Percentiles rank a stretch among this genome's conserved stretches.
Conservation (phyloP, 1,284 basidiomycete genomes). For the Boletellus deceptivus region DNA sequence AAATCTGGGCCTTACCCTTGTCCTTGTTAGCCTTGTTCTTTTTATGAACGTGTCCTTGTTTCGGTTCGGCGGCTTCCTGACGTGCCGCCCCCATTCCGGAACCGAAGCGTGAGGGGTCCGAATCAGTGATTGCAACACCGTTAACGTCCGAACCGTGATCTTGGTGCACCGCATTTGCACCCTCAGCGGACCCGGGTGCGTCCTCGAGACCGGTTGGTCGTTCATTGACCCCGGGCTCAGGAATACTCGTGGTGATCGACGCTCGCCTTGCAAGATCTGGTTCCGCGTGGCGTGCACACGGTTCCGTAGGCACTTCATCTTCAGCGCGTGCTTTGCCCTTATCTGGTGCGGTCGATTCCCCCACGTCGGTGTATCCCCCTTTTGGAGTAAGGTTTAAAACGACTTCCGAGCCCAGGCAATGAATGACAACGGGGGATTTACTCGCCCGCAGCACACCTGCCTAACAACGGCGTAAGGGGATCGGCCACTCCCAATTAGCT, state of each 20-base stretch:
- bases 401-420: slow-evolving; percentile 28
- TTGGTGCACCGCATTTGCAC: slow-evolving; percentile 8
- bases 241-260: not conserved
- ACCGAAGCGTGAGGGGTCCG: not conserved
- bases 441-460: slow-evolving; percentile 25
- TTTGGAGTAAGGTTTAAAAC: slow-evolving; percentile 23
- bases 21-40: slow-evolving; percentile 15
- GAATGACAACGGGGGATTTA: slow-evolving; percentile 17
- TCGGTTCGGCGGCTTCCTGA: slow-evolving; percentile 9
- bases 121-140: not conserved
- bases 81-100: not conserved
- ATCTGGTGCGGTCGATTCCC: not conserved
- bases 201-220: slow-evolving; percentile 2
- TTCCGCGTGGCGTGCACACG: not conserved
- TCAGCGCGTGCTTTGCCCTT: slow-evolving; percentile 13
- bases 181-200: not conserved
- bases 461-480: slow-evolving; percentile 14
- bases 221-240: not conserved
- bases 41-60: slow-evolving; percentile 6
- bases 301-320: not conserved
- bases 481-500: not conserved
- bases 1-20: slow-evolving; percentile 28
- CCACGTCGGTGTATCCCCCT: slow-evolving; percentile 21
- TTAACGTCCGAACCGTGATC: not conserved
- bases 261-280: not conserved